Base-by-base conservation (phyloP, 169 alveolate genomes). In the Plasmodium coatneyi region DNA sequence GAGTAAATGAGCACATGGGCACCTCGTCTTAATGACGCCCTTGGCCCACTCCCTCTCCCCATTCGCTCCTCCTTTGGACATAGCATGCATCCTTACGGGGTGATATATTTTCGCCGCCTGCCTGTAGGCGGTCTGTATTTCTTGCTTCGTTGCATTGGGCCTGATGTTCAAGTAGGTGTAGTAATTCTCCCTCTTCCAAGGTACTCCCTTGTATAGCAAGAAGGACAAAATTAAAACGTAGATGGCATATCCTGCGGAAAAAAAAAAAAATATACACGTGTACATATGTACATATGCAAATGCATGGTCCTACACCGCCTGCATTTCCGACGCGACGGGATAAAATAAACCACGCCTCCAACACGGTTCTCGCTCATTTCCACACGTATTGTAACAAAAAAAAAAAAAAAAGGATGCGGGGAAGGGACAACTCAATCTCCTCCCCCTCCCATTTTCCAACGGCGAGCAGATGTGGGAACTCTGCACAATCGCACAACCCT, bases 21-120 rank as follows among this genome's bases (percentile, higher is more conserved):
- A 41, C 39, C 12, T n/a, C 28, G 28, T 49, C 54, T 32, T 81
- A 49, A 25, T 25, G 60, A 49, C 60, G 60, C 25, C 25, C 36
- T 25, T 25, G 9, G 34, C 70, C 70, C 19, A 10, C n/a, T 22
- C 54, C 54, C n/a, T 34, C 41, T 43, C 43, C 36, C 32, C 39
- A 80, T 80, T n/a, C 36, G 5, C 36, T 39, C 72, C 28, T 34
- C 30, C 49, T 70, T 30, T 10, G 28, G 46, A 16, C 72, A 16
- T 34, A 14, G 22, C 22, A 52, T 16, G 3, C 76, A 84, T 72
- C 36, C 92, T 49, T 71, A 84, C 92, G 39, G 93, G 93, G 49
- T 87, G 93, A 30, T 87, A 87, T 56, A 87, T 79, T 87, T 87
- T 87, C 39, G 93, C 93, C 70, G 93, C 86, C 43, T 87, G 93